Percentiles rank a stretch among this genome's conserved stretches.
phyloP scores from a whole-genome alignment of 2,329 filamentous ascomycete species.

The Magnaporthiopsis rhizophila region DNA sequence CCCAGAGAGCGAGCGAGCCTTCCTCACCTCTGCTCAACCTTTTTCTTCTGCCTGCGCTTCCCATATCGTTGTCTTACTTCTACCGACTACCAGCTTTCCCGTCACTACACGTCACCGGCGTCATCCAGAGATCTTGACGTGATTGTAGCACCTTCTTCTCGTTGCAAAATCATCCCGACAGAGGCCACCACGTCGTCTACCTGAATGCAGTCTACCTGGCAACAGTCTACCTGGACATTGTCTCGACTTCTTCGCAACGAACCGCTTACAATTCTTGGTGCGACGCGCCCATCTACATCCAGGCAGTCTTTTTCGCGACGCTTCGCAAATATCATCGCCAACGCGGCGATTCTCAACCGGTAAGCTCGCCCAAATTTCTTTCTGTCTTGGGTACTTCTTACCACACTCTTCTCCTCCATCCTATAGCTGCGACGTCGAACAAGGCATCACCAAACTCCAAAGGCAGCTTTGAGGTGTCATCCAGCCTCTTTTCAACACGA shows the following conservation, averaged over 20 bases:
- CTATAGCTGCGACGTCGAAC: too few species aligned
- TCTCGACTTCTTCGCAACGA: background rate
- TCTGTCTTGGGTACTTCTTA: background rate
- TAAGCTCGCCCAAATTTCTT: background rate
- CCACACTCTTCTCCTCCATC: background rate
- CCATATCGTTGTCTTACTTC: background rate
- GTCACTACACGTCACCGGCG: background rate
- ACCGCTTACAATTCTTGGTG: background rate
- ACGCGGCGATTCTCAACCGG: too few species aligned
- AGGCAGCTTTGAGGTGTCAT: background rate
- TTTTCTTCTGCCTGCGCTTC: background rate
- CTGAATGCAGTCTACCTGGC: too few species aligned
- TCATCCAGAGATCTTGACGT: background rate
- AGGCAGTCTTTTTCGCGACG: background rate
- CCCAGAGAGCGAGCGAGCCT: too few species aligned
- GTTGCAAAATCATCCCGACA: too few species aligned
- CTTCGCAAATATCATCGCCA: background rate
- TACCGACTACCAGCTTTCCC: background rate
- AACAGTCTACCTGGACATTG: too few species aligned
- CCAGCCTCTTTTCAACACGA: background rate
- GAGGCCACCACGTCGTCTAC: too few species aligned
- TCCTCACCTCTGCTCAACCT: background rate
- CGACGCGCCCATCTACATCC: too few species aligned
- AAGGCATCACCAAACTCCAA: too few species aligned
- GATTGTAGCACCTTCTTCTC: background rate